Conservation (phyloP, 164 flowering plant species). For the Berberis vulgaris region DNA sequence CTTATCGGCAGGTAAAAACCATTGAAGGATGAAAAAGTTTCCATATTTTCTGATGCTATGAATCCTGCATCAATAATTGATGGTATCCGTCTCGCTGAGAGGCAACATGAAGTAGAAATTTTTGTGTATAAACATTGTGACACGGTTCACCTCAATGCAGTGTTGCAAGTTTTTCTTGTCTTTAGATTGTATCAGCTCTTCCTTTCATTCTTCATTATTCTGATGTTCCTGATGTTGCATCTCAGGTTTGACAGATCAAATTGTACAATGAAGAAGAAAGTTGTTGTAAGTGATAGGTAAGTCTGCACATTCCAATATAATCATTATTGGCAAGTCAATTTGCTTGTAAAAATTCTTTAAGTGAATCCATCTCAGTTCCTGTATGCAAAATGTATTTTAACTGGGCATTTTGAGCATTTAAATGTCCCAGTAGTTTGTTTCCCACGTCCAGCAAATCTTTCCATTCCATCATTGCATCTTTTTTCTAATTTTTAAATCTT, state of each 20-base stretch:
- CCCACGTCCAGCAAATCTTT: too few species aligned
- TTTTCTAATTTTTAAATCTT: too few species aligned
- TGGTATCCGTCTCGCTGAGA: constrained; percentile 90
- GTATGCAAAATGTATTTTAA: too few species aligned
- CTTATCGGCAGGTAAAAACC: constrained; percentile 33
- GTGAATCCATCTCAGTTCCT: too few species aligned
- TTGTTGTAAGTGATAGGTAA: constrained; percentile 89
- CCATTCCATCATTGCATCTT: too few species aligned
- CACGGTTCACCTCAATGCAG: constrained; percentile 60
- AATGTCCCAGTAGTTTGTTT: too few species aligned
- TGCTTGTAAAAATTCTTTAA: too few species aligned
- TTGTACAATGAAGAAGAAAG: constrained; percentile 66
- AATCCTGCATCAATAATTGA: constrained; percentile 96
- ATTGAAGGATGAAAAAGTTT: constrained; percentile 47
- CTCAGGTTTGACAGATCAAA: constrained; percentile 41
- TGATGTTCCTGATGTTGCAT: constrained; percentile 2
- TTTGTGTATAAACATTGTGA: constrained; percentile 83
- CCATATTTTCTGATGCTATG: constrained; percentile 85
- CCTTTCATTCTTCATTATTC: neutral
- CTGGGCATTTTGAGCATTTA: too few species aligned
- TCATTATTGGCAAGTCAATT: neutral
- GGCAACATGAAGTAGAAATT: constrained; percentile 39
- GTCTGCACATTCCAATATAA: constrained; percentile 10
- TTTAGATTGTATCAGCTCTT: neutral
- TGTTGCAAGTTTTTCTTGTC: constrained; percentile 47